Base-by-base conservation (phyloP, 495 filamentous ascomycete genomes). In the Lichina pygmaea region DNA sequence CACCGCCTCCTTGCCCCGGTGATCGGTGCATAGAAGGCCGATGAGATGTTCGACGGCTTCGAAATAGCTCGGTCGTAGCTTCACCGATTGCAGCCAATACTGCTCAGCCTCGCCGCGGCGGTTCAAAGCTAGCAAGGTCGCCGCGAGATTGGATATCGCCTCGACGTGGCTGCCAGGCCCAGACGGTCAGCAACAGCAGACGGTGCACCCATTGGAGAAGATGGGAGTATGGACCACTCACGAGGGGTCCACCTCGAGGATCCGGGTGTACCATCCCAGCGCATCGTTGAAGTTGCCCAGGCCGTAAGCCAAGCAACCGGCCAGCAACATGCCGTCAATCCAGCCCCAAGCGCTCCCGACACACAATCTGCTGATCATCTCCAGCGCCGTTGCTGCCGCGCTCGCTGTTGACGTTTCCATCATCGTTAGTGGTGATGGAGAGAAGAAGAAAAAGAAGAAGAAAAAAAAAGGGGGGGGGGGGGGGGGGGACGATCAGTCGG, bases 21-120 rank as follows among this genome's bases (percentile, higher is more conserved):
- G 76, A 42, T 73, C 79, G 46, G 72, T 77, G 57, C 83, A 93
- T 17, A 94, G 58, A 33, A 99, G 63, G 6, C 85, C 83, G 32
- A 95, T 78, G 3, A 99, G 68, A 65, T 95, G 89, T 57, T 99
- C 89, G 12, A 91, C 85, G 11, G 89, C 91, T 63, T 99, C 89
- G 50, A 99, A 81, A 60, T 89, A 93, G 57, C 75, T 83, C 2
- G 89, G 89, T 5, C 82, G 74, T 40, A 80, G 62, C 51, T 73
- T 81, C 33, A 99, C 75, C 12, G 83, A 82, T 44, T 71, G 73
- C 43, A 77, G 59, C 91, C 89, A 99, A 56, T 91, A 68, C 45
- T 75, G 66, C 56, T 91, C 75, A 12, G 89, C 89, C 48, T 99
- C 86, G 41, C 81, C 73, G 32, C 75, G 75, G 43, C 77, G 72